Conservation (phyloP, 2,329 filamentous ascomycete genomes). For the Colletotrichum sublineola region DNA sequence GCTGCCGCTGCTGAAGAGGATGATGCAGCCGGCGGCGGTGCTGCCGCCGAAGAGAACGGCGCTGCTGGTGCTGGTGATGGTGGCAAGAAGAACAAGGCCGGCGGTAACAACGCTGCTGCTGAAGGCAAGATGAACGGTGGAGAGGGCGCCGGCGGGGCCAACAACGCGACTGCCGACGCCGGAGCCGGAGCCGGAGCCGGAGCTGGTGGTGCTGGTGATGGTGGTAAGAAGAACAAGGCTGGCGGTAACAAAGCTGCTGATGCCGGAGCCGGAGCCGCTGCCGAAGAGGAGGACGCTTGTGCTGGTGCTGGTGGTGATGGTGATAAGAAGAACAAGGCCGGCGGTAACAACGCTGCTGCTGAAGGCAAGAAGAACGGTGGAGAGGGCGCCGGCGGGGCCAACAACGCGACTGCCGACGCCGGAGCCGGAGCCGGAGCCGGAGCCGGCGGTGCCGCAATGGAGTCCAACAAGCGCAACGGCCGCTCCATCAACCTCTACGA, state of each 20-base stretch:
- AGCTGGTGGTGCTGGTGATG: too few species aligned
- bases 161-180: conserved; percentile 6
- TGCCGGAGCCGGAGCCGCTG: neutral
- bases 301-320: neutral
- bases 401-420: conserved; percentile 6
- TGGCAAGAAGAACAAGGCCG: neutral
- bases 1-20: neutral
- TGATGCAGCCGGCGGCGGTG: neutral
- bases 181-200: neutral
- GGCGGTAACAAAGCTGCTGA: neutral
- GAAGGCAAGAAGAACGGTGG: neutral
- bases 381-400: neutral
- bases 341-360: neutral
- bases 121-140: neutral
- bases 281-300: too few species aligned
- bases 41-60: conserved; percentile 1
- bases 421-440: neutral
- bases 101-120: neutral
- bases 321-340: neutral
- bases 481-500: conserved; percentile 10
- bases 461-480: conserved; percentile 18
- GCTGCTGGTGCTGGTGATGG: neutral
- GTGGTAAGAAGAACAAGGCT: too few species aligned
- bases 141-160: neutral
- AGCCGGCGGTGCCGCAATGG: neutral